Evolutionary conservation across 805 yeast genomes (phyloP).

Genomic region (Saccharomycopsis synnaedendra): DNA sequence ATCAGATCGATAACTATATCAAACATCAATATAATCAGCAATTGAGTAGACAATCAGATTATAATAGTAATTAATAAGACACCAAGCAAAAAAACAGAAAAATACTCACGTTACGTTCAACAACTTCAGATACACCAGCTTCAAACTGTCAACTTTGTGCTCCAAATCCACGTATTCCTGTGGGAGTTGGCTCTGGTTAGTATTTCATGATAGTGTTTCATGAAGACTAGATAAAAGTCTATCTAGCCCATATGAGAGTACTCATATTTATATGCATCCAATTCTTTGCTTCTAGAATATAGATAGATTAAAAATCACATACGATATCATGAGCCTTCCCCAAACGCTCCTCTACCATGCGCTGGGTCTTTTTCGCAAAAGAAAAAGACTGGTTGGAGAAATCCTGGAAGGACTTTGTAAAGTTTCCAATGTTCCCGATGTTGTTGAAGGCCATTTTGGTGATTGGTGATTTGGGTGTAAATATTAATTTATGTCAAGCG

Average conservation of each 20-base stretch:
- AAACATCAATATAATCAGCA: not conserved
- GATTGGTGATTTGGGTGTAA: not conserved
- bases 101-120: constrained; percentile 32
- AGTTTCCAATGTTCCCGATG: constrained; percentile 9
- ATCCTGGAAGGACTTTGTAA: constrained; percentile 16
- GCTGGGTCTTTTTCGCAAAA: constrained; percentile 71
- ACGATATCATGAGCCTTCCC: constrained; percentile 69
- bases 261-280: no score
- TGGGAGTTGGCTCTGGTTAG: constrained; percentile 53
- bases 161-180: constrained; percentile 71
- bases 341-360: constrained; percentile 66
- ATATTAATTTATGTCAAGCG: not conserved
- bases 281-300: no score
- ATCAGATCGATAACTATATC: not conserved
- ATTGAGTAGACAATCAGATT: not conserved
- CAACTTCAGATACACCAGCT: constrained; percentile 50
- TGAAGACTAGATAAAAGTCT: not conserved
- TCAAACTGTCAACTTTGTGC: constrained; percentile 59
- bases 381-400: constrained; percentile 27
- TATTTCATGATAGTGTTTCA: constrained; percentile 1
- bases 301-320: not conserved
- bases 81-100: not conserved
- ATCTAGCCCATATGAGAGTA: not conserved
- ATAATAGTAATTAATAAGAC: not conserved
- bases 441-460: constrained; percentile 7